A percentile compares a stretch with the other conserved stretches of the same genome.
Conservation (phyloP, 106 monocot species). For the Gastrodia elata region DNA sequence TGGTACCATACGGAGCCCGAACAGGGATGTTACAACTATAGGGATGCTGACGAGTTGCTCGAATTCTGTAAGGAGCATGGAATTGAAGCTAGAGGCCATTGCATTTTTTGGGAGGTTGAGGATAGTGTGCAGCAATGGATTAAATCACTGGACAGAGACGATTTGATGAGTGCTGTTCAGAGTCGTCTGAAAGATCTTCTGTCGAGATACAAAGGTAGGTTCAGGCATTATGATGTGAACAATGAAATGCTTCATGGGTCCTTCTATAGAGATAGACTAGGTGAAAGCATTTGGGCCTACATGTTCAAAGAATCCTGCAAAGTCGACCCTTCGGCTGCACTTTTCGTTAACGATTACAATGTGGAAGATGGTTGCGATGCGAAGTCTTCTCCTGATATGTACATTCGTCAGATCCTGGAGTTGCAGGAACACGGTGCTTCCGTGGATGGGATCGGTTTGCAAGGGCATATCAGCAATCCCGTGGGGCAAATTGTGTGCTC, state of each 20-base stretch:
- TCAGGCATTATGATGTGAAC: constrained; percentile 84
- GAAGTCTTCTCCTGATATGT: constrained; percentile 72
- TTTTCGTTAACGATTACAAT: constrained; percentile 94
- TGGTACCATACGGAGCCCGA: constrained; percentile 79
- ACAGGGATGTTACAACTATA: constrained; percentile 62
- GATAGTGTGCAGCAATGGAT: constrained; percentile 78
- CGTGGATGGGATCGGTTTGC: constrained; percentile 74
- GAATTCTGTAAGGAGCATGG: constrained; percentile 57
- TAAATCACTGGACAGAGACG: constrained; percentile 38
- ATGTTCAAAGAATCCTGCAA: constrained; percentile 75
- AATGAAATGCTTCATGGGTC: constrained; percentile 99
- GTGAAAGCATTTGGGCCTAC: constrained; percentile 62
- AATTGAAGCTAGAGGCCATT: constrained; percentile 57
- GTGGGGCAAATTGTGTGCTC: constrained; percentile 59
- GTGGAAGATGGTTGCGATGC: constrained; percentile 79
- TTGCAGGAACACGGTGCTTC: constrained; percentile 70
- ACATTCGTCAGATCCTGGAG: constrained; percentile 61
- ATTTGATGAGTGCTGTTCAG: constrained; percentile 49
- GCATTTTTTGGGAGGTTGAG: constrained; percentile 93
- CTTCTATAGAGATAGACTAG: constrained; percentile 70
- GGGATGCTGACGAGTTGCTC: constrained; percentile 79
- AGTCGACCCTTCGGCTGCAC: constrained; percentile 59
- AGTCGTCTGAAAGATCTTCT: constrained; percentile 55
- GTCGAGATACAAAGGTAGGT: constrained; percentile 61
- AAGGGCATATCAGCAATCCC: constrained; percentile 74